These are phyloP conservation scores for Aureobasidium leucospermi DNA, from an alignment of 2,329 filamentous ascomycete species.

Conservation along the genomic window DNA sequence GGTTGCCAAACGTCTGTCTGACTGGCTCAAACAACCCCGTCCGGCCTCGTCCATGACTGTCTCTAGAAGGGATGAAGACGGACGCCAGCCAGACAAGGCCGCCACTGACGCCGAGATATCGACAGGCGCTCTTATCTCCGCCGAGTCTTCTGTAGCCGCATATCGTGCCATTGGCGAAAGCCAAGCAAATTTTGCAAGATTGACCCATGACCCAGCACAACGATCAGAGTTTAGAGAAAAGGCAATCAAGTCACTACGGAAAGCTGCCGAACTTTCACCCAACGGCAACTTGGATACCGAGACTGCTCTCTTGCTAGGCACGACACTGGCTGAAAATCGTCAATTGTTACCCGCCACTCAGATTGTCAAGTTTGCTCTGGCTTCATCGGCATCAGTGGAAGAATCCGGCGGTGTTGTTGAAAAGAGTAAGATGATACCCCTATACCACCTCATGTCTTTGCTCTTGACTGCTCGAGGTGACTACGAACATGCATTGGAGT, in stretches of 20 bases:
- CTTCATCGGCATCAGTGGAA: conserved; percentile 39
- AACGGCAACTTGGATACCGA: conserved; percentile 53
- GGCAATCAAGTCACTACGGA: conserved; percentile 55
- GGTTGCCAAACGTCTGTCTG: conserved; percentile 63
- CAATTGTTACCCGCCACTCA: conserved; percentile 76
- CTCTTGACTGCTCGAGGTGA: conserved; percentile 82
- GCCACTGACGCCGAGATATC: conserved; percentile 25
- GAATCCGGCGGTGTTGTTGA: not conserved
- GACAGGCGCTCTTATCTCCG: conserved; percentile 43
- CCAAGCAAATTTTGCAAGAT: conserved; percentile 77
- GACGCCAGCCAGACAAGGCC: conserved; percentile 14
- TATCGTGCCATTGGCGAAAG: conserved; percentile 83
- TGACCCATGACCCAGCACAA: conserved; percentile 66
- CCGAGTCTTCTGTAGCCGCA: conserved; percentile 57
- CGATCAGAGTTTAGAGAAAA: conserved; percentile 68
- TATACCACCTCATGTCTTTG: conserved; percentile 88
- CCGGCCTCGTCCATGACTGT: conserved; percentile 19
- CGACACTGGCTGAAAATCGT: conserved; percentile 82
- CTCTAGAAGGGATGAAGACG: conserved; percentile 7
- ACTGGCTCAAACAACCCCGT: conserved; percentile 60
- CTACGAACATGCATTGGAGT: conserved; percentile 68
- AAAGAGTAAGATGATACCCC: conserved; percentile 61
- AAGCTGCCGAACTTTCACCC: conserved; percentile 1
- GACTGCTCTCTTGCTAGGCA: conserved; percentile 69
- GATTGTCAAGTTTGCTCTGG: conserved; percentile 68